Evolutionary conservation across 2,329 filamentous ascomycete species (phyloP).

Genomic region (Colletotrichum aenigma): DNA sequence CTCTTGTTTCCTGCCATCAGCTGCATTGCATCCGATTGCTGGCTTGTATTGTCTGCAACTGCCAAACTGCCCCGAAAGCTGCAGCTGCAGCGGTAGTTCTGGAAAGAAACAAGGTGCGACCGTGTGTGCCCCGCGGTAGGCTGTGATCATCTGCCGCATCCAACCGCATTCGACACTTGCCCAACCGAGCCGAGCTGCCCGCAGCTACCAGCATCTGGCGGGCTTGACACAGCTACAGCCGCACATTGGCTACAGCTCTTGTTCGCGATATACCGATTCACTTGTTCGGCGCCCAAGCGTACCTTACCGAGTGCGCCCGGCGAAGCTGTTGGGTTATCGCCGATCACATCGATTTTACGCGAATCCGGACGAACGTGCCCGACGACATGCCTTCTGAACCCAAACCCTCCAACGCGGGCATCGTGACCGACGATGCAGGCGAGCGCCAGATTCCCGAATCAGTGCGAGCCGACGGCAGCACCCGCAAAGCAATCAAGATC

Average conservation of each 20-base stretch:
- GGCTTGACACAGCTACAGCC: background rate
- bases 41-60: background rate
- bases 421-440: slow-evolving; percentile 77
- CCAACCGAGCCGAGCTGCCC: background rate
- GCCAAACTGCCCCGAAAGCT: slow-evolving; percentile 4
- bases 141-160: background rate
- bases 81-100: background rate
- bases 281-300: background rate
- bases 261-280: background rate
- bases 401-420: slow-evolving; percentile 68
- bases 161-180: background rate
- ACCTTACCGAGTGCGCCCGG: background rate
- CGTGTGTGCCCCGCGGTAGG: background rate
- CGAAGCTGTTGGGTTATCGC: background rate
- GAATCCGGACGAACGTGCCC: background rate
- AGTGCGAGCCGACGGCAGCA: slow-evolving; percentile 82
- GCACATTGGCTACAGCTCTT: background rate
- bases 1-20: background rate
- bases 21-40: background rate
- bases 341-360: background rate
- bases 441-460: slow-evolving; percentile 91
- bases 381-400: slow-evolving; percentile 37
- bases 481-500: slow-evolving; percentile 93
- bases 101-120: background rate
- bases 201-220: background rate